phyloP scores from a whole-genome alignment of 2,329 filamentous ascomycete genomes.

The Atkinsonella hypoxylon region DNA sequence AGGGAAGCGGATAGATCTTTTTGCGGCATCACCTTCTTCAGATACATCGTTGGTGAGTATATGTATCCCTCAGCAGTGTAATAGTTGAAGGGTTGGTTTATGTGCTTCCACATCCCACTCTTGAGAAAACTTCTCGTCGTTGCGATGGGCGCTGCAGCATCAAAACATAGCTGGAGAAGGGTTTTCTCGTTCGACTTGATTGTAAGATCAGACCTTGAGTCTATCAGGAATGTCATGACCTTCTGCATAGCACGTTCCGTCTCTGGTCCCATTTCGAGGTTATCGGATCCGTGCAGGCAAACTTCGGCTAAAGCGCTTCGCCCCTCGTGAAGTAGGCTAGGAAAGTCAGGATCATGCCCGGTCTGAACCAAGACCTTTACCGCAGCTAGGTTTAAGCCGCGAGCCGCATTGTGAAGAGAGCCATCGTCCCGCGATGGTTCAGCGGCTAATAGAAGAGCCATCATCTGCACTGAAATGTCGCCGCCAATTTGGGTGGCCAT shows the following conservation, averaged over 20 bases:
- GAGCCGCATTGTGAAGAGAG: conserved; percentile 52
- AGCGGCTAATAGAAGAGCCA: conserved; percentile 41
- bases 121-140: conserved; percentile 48
- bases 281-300: conserved; percentile 42
- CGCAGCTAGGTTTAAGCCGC: conserved; percentile 43
- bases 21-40: conserved; percentile 31
- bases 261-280: conserved; percentile 29
- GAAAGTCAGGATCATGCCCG: conserved; percentile 53
- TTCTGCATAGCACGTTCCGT: conserved; percentile 44
- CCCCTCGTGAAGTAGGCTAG: conserved; percentile 48
- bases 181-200: conserved; percentile 47
- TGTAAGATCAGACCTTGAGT: conserved; percentile 42
- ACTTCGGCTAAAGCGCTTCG: conserved; percentile 53
- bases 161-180: conserved; percentile 46
- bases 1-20: conserved; percentile 30
- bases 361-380: conserved; percentile 45
- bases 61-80: conserved; percentile 40
- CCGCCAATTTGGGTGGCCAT: conserved; percentile 46
- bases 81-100: conserved; percentile 48
- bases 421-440: conserved; percentile 51
- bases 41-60: conserved; percentile 55
- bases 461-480: conserved; percentile 39
- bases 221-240: conserved; percentile 43
- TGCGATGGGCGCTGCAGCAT: conserved; percentile 40
- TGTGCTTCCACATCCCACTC: conserved; percentile 50